Base-by-base conservation (phyloP, 176 grass and related monocot species). In the Triticum dicoccoides region DNA sequence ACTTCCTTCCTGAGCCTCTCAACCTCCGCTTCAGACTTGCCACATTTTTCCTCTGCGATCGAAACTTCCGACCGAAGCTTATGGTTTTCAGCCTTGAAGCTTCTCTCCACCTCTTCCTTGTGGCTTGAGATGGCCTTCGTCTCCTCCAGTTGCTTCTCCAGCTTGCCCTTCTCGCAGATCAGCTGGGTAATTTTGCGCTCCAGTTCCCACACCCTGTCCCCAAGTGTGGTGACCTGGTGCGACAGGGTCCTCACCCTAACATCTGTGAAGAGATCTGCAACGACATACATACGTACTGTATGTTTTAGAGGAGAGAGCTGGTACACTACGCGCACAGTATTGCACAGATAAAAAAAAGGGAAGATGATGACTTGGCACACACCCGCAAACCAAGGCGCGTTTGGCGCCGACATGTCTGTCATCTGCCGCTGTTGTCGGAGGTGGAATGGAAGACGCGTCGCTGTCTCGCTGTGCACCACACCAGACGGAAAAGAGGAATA, bases 21-120 rank as follows among this genome's bases (percentile, higher is more conserved):
- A 33, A 63, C 82, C 69, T 45, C 69, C 0, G 15, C 82, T 75
- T 58, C 67, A 68, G 42, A 49, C 24, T 33, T 18, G 41, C 20
- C 52, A 68, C 45, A 41, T 21, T 29, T 66, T 37, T 83, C 56
- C 56, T 79, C 64, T 17, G 32, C 11, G 6, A 34, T 27, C 0
- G 20, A 45, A 64, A 92, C 54, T n/a, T 86, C 49, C 1, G 8
- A 52, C 11, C 2, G 11, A 58, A 83, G 47, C 18, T 45, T 41
- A 3, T 61, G 37, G 0, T 63, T 66, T 77, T 83, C 51, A 51
- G 29, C 49, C 73, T 72, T 88, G 18, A 83, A 33, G 62, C 76
- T 80, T 14, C 61, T 83, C 76, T 73, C 74, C 75, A 54, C 42
- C 35, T 68, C 81, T 33, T 67, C 70, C 54, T 89, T 89, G 27